Conservation (phyloP, 768 basidiomycete genomes). For the Calocera viscosa region DNA sequence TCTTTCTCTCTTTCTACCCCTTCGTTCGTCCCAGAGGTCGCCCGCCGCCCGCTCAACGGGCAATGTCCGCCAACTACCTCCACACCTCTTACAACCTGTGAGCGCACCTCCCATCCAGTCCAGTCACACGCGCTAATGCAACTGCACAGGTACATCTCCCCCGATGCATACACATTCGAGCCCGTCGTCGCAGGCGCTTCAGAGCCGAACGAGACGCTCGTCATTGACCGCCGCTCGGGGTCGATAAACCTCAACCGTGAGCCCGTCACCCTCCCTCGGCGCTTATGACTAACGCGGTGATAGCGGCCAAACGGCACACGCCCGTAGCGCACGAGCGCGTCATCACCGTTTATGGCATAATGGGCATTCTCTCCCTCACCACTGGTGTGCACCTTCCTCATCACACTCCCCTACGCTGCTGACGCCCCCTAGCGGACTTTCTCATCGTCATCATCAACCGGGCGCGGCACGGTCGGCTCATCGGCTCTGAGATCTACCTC, state of each 20-base stretch:
- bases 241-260: slow-evolving; percentile 29
- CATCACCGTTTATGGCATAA: slow-evolving; percentile 33
- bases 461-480: slow-evolving; percentile 60
- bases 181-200: slow-evolving; percentile 22
- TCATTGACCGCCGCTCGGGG: slow-evolving; percentile 27
- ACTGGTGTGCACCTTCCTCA: slow-evolving; percentile 26
- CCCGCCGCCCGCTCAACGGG: not conserved
- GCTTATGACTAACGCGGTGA: not conserved
- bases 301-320: slow-evolving; percentile 12
- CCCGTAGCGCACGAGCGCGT: slow-evolving; percentile 27
- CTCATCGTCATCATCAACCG: slow-evolving; percentile 78
- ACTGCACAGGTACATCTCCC: slow-evolving; percentile 17
- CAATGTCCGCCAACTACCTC: slow-evolving; percentile 2
- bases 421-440: slow-evolving; percentile 62
- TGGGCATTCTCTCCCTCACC: slow-evolving; percentile 35
- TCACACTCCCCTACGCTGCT: slow-evolving; percentile 7
- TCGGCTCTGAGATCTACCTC: slow-evolving; percentile 77
- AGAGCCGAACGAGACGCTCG: slow-evolving; percentile 27
- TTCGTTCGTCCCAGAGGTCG: too few relatives aligned
- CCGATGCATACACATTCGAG: slow-evolving; percentile 21
- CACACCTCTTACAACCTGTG: slow-evolving; percentile 1
- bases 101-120: not conserved
- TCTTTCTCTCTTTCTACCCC: too few relatives aligned
- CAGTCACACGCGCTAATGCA: not conserved
- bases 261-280: slow-evolving; percentile 11